A percentile compares a stretch with the other conserved stretches of the same genome.
Conservation (phyloP, 495 filamentous ascomycete genomes). For the Talaromyces proteolyticus region DNA sequence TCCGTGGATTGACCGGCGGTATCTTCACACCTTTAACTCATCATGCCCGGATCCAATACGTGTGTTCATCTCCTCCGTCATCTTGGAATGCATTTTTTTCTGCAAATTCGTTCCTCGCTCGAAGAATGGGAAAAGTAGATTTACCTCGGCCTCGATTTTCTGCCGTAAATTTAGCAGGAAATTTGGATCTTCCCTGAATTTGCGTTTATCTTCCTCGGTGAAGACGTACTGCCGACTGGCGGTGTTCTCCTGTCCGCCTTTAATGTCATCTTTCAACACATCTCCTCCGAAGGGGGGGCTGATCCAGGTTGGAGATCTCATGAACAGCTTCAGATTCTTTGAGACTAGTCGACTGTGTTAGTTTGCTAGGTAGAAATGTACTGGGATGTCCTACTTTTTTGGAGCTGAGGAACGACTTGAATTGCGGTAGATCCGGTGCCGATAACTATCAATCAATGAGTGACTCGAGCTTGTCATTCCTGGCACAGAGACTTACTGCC, state of each 20-base stretch:
- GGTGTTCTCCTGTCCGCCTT: no score
- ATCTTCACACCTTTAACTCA: no score
- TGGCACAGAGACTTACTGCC: no score
- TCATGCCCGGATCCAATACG: no score
- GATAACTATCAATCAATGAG: no score
- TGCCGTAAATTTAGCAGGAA: conserved; percentile 6
- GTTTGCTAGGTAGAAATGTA: no score
- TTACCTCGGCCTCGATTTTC: conserved; percentile 8
- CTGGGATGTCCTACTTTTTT: no score
- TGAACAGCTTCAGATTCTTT: conserved; percentile 23
- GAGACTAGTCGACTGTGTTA: no score
- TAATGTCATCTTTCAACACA: conserved; percentile 12
- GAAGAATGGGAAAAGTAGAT: no score
- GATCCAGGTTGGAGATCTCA: conserved; percentile 17
- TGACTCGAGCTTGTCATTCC: no score
- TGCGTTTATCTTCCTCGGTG: conserved; percentile 26
- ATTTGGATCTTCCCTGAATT: conserved; percentile 6
- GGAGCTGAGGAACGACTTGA: conserved; percentile 57
- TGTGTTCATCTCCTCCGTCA: no score
- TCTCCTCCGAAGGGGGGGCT: conserved; percentile 2
- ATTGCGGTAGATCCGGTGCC: conserved; percentile 44
- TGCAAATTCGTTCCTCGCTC: background rate
- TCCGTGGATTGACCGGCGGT: background rate
- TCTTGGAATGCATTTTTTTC: no score
- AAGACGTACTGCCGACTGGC: conserved; percentile 29